Evolutionary conservation across 441 rosid genomes (phyloP), one percentile per base, ranked within the genome.

Genomic region (Monsonia emarginata): DNA sequence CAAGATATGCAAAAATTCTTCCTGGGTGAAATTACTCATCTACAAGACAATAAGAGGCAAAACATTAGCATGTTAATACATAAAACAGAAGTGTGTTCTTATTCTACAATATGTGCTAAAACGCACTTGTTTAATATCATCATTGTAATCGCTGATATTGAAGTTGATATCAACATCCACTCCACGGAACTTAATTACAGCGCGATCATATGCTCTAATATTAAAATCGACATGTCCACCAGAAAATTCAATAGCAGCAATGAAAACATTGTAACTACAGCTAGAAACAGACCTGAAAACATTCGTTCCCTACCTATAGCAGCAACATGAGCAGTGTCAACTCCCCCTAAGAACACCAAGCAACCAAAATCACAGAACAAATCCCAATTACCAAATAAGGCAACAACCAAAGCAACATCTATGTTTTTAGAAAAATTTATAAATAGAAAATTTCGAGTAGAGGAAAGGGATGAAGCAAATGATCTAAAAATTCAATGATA

Each of bases 1-100:
- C 22, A 88, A 78, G 16, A 85, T 72, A 66, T 87, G 91, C 78
- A 93, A 91, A 67, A 86, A 93, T 69, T 93, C 97, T 71, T 93
- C 98, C 75, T 90, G 88, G 0, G 90, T 81, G 67, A 87, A 81
- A 73, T 75, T 73, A 19, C 76, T 65, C 93, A 85, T 88, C 97
- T 93, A 77, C 65, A 75, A 18, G 19, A 6, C 56, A 48, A 48
- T 48, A 8, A 48, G 13, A 48, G 22, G 9, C 25, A 19, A 48
- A 18, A 48, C 24, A 48, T 48, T 36, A 13, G 8, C 3, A 6
- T 48, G 56, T 18, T 18, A 48, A 16, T 5, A 48, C 0, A 18
- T 3, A 48, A 48, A 48, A 48, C 7, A 48, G 7, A 19, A 18
- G 8, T 25, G 19, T 48, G 25, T 48, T 18, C 10, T 48, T 5